These are phyloP conservation scores for Trichosporon coremiiforme DNA, from an alignment of 1,284 basidiomycete species.

Conservation along the genomic window DNA sequence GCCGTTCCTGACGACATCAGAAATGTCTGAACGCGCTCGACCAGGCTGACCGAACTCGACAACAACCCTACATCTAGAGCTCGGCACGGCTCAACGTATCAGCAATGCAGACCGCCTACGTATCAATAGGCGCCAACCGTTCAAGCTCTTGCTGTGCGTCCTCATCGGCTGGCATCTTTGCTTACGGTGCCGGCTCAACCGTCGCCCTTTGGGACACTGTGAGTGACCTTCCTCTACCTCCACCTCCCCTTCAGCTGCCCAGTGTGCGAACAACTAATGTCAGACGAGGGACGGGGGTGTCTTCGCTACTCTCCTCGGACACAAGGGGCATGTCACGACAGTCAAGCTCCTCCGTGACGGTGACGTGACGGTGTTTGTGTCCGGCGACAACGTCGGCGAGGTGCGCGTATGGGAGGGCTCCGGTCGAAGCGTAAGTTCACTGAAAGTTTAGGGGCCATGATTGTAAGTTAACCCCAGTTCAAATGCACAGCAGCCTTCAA, in stretches of 20 bases:
- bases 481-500: slow-evolving; percentile 56
- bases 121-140: slow-evolving; percentile 76
- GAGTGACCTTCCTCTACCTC: slow-evolving; percentile 35
- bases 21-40: slow-evolving; percentile 16
- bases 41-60: not conserved
- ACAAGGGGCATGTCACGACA: slow-evolving; percentile 73
- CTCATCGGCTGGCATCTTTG: slow-evolving; percentile 63
- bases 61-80: not conserved
- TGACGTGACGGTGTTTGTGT: slow-evolving; percentile 58
- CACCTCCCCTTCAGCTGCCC: not conserved
- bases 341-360: slow-evolving; percentile 63
- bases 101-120: slow-evolving; percentile 61
- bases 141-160: slow-evolving; percentile 66
- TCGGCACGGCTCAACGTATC: not conserved
- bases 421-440: slow-evolving; percentile 28
- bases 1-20: slow-evolving; percentile 17
- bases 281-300: slow-evolving; percentile 59
- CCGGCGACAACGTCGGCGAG: slow-evolving; percentile 72
- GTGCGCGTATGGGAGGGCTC: slow-evolving; percentile 52
- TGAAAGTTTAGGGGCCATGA: not conserved
- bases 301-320: slow-evolving; percentile 70
- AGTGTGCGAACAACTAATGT: not conserved
- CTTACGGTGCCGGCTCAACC: slow-evolving; percentile 74
- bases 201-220: slow-evolving; percentile 77
- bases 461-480: slow-evolving; percentile 61